These are phyloP conservation scores for Pseudocercospora fuligena DNA, from an alignment of 2,329 filamentous ascomycete species.

Conservation along the genomic window DNA sequence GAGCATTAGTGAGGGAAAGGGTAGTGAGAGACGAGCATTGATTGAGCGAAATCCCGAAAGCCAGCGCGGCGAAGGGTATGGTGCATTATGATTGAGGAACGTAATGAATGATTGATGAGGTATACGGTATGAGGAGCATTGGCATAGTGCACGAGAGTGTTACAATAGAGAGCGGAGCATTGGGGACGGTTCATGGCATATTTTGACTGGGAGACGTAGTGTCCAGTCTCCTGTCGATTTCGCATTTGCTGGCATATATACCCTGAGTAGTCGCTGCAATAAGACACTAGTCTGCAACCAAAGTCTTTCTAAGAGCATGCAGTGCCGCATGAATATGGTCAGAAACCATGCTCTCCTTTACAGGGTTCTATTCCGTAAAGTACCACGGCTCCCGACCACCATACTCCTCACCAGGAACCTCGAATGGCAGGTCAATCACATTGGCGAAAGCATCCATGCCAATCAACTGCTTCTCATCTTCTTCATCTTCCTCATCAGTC, in stretches of 20 bases:
- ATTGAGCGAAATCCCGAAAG: slow-evolving; percentile 11
- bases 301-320: not conserved
- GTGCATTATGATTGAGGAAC: slow-evolving; percentile 25
- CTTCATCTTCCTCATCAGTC: slow-evolving; percentile 26
- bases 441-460: slow-evolving; percentile 58
- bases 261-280: not conserved
- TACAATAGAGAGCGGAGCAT: not conserved
- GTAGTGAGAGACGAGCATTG: slow-evolving; percentile 28
- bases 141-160: not conserved
- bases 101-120: not conserved
- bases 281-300: not conserved
- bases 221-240: not conserved
- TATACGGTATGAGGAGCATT: not conserved
- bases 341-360: not conserved
- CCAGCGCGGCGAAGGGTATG: slow-evolving; percentile 31
- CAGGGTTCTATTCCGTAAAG: slow-evolving; percentile 36
- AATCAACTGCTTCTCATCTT: slow-evolving; percentile 27
- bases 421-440: slow-evolving; percentile 67
- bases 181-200: not conserved
- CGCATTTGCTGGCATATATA: not conserved
- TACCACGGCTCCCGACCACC: slow-evolving; percentile 53
- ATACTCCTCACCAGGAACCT: slow-evolving; percentile 61
- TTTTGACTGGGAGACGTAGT: no score
- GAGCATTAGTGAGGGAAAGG: slow-evolving; percentile 46
- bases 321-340: not conserved